These are phyloP conservation scores for Ambrosiella cleistominuta DNA, from an alignment of 2,329 filamentous ascomycete genomes.

Conservation along the genomic window DNA sequence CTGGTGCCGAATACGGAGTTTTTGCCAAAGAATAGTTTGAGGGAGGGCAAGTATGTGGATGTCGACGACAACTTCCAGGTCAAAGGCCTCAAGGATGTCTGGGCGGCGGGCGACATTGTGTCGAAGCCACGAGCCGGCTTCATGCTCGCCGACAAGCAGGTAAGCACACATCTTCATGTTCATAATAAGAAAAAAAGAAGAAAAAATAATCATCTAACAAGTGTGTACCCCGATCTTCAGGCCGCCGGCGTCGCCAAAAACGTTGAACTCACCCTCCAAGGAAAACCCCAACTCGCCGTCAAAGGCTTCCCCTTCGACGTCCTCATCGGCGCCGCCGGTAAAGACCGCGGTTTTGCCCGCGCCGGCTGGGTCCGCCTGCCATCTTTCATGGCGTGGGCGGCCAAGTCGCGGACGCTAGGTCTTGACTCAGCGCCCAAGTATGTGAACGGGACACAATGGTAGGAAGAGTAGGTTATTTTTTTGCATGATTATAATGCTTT, in stretches of 20 bases:
- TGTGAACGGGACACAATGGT: conserved; percentile 31
- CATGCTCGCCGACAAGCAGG: conserved; percentile 41
- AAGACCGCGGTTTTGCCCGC: conserved; percentile 32
- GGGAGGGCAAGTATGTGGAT: conserved; percentile 26
- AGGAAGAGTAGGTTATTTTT: conserved; percentile 10
- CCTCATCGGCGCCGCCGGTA: conserved; percentile 31
- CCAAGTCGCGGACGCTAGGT: conserved; percentile 35
- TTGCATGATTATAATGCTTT: not conserved
- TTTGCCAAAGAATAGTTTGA: conserved; percentile 28
- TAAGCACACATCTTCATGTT: conserved; percentile 15
- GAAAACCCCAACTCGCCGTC: conserved; percentile 26
- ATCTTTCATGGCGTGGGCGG: conserved; percentile 32
- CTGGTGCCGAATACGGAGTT: conserved; percentile 37
- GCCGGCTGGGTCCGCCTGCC: conserved; percentile 30
- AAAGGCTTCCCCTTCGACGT: conserved; percentile 32
- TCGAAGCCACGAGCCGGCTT: conserved; percentile 37
- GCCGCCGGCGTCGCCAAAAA: conserved; percentile 36
- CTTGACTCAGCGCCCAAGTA: conserved; percentile 28
- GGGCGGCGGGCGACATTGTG: conserved; percentile 37
- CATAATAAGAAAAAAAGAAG: not conserved
- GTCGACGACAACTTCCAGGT: conserved; percentile 35
- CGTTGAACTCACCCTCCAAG: conserved; percentile 29
- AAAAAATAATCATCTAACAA: not conserved
- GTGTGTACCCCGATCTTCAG: conserved; percentile 15
- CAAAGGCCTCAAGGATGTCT: conserved; percentile 27